Evolutionary conservation across 2,329 filamentous ascomycete species (phyloP).

Genomic region (Macrophomina pseudophaseolina): DNA sequence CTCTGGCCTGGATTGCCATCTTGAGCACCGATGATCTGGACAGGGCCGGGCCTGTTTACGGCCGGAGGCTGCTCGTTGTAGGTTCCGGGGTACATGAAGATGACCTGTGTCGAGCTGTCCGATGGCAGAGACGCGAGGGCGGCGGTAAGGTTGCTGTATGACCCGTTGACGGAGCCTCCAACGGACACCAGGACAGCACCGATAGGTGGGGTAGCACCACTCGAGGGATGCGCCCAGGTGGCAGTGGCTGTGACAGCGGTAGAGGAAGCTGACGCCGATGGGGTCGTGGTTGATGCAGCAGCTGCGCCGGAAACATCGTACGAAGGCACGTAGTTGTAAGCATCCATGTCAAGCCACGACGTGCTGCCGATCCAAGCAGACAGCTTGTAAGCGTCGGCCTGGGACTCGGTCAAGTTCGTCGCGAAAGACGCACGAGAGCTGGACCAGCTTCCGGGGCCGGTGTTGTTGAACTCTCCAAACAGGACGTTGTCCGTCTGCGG

Average conservation of each 20-base stretch:
- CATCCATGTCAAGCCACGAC: slow-evolving; percentile 49
- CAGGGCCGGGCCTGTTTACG: slow-evolving; percentile 48
- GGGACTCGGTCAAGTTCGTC: slow-evolving; percentile 42
- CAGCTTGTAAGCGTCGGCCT: slow-evolving; percentile 45
- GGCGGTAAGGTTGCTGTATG: slow-evolving; percentile 42
- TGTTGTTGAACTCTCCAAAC: slow-evolving; percentile 58
- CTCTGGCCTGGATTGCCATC: slow-evolving; percentile 46
- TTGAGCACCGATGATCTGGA: slow-evolving; percentile 64
- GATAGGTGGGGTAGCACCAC: slow-evolving; percentile 48
- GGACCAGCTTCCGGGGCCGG: slow-evolving; percentile 42
- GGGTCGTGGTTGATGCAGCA: slow-evolving; percentile 27
- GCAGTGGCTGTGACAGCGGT: slow-evolving; percentile 36
- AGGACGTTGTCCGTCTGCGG: slow-evolving; percentile 28
- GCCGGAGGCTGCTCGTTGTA: slow-evolving; percentile 65
- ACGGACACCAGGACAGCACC: slow-evolving; percentile 51
- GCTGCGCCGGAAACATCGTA: slow-evolving; percentile 33
- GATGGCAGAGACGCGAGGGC: slow-evolving; percentile 44
- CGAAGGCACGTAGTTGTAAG: slow-evolving; percentile 47
- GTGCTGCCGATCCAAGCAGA: slow-evolving; percentile 48
- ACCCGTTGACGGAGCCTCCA: slow-evolving; percentile 37
- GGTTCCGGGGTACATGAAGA: slow-evolving; percentile 64
- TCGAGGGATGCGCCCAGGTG: slow-evolving; percentile 46
- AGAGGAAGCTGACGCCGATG: slow-evolving; percentile 32
- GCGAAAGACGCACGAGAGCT: slow-evolving; percentile 43
- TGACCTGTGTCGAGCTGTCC: slow-evolving; percentile 54